These are phyloP conservation scores for Chytriomyces sp. DNA, from an alignment of 192 early-diverging fungal genomes.

Conservation along the genomic window DNA sequence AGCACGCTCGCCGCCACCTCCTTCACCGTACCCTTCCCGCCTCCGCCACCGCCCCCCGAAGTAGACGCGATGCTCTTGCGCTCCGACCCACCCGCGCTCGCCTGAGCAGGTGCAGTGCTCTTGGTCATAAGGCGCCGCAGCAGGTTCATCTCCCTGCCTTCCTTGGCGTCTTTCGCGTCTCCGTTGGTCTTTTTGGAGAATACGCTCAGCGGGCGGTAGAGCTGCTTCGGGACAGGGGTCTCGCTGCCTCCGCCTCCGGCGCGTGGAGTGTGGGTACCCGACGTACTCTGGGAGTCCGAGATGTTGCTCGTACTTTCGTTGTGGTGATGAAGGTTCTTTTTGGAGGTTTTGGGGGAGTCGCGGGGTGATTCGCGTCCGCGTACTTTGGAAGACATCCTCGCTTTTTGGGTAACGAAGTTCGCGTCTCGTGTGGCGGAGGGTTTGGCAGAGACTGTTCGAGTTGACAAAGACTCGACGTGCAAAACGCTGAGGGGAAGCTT, in stretches of 20 bases:
- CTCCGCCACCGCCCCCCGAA: not conserved
- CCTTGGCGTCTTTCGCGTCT: not conserved
- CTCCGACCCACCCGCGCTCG: too few species aligned
- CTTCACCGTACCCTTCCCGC: not conserved
- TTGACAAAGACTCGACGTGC: too few species aligned
- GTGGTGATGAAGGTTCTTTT: not conserved
- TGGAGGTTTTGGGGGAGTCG: not conserved
- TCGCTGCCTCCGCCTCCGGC: not conserved
- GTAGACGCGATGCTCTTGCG: too few species aligned
- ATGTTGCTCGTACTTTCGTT: not conserved
- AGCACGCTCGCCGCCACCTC: conserved; percentile 53
- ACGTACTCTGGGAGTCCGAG: not conserved
- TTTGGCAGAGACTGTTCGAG: too few species aligned
- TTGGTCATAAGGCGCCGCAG: not conserved
- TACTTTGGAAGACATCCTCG: not conserved
- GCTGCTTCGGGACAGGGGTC: not conserved
- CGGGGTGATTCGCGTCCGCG: not conserved
- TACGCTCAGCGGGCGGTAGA: not conserved
- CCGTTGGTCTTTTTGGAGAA: not conserved
- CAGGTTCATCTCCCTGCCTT: not conserved
- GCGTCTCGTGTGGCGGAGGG: too few species aligned
- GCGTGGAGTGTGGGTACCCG: not conserved
- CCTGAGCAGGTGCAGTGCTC: too few species aligned
- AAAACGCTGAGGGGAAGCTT: too few species aligned
- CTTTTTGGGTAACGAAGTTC: too few species aligned